These are phyloP conservation scores for Chlorociboria aeruginascens DNA, from an alignment of 495 filamentous ascomycete species.

Conservation along the genomic window DNA sequence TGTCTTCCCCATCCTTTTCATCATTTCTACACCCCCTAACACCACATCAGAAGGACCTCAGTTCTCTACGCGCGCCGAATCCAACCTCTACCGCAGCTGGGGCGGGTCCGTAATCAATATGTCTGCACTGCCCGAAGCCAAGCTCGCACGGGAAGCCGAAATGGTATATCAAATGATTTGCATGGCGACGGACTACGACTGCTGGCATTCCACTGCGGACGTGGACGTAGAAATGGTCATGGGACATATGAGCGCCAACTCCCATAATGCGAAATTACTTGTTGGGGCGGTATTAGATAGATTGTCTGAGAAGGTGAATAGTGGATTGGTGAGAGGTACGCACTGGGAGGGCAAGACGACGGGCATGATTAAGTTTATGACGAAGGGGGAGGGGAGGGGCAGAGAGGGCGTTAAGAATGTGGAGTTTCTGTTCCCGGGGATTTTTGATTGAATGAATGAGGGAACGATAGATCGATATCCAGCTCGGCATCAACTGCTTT, in stretches of 20 bases:
- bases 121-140: slow-evolving; percentile 91
- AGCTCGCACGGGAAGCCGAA: slow-evolving; percentile 92
- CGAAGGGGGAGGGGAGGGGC: slow-evolving; percentile 48
- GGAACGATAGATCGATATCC: slow-evolving; percentile 2
- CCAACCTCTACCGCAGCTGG: slow-evolving; percentile 84
- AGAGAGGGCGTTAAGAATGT: slow-evolving; percentile 56
- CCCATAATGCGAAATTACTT: slow-evolving; percentile 71
- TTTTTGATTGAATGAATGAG: slow-evolving; percentile 11
- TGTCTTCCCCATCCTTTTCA: slow-evolving; percentile 14
- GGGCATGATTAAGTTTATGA: slow-evolving; percentile 62
- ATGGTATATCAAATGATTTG: slow-evolving; percentile 96
- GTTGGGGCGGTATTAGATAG: slow-evolving; percentile 82
- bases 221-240: slow-evolving; percentile 97
- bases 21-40: not conserved
- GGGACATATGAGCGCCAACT: slow-evolving; percentile 88
- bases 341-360: slow-evolving; percentile 52
- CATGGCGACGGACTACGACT: slow-evolving; percentile 99
- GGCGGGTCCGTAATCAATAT: slow-evolving; percentile 94
- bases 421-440: slow-evolving; percentile 67
- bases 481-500: slow-evolving; percentile 9
- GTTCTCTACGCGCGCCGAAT: slow-evolving; percentile 96
- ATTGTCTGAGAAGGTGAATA: slow-evolving; percentile 62
- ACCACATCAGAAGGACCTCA: slow-evolving; percentile 65
- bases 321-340: slow-evolving; percentile 66
- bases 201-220: slow-evolving; percentile 63